Percentiles rank a stretch among this genome's conserved stretches.
These are phyloP conservation scores for Ambrosiella beaveri DNA, from an alignment of 2,329 filamentous ascomycete species.

Conservation along the genomic window DNA sequence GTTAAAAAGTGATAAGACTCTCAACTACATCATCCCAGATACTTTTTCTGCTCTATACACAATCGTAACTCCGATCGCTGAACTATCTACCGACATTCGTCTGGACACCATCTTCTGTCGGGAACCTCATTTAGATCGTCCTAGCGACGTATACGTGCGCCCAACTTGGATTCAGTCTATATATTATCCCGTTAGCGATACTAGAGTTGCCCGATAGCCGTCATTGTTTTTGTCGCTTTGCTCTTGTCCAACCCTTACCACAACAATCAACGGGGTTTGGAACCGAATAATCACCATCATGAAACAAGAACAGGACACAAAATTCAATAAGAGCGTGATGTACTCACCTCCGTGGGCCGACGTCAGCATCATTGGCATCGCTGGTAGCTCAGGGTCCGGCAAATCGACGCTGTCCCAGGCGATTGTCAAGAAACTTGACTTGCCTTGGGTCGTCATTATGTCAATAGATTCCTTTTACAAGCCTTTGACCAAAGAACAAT, in stretches of 20 bases:
- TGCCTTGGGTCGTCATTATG: conserved; percentile 95
- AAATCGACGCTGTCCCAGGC: conserved; percentile 90
- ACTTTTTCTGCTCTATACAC: no score
- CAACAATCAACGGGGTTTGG: background rate
- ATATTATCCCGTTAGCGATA: no score
- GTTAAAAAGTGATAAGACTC: no score
- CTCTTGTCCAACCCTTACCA: background rate
- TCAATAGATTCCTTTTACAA: conserved; percentile 99
- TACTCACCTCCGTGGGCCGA: conserved; percentile 95
- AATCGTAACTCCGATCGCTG: no score
- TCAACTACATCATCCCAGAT: no score
- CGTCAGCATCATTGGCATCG: conserved; percentile 89
- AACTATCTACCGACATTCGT: no score
- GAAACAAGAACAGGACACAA: background rate
- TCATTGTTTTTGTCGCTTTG: no score
- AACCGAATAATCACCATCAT: background rate
- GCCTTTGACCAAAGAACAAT: conserved; percentile 61
- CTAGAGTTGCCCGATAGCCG: no score
- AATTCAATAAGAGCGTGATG: conserved; percentile 8
- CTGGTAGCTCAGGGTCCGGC: conserved; percentile 81
- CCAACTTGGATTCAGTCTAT: no score
- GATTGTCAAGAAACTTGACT: conserved; percentile 73
- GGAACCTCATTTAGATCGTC: no score
- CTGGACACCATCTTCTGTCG: no score
- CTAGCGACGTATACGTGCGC: no score